Percentiles rank a stretch among this genome's conserved stretches.
Conservation (phyloP, 192 early-diverging fungal species). For the Physocladia obscura region DNA sequence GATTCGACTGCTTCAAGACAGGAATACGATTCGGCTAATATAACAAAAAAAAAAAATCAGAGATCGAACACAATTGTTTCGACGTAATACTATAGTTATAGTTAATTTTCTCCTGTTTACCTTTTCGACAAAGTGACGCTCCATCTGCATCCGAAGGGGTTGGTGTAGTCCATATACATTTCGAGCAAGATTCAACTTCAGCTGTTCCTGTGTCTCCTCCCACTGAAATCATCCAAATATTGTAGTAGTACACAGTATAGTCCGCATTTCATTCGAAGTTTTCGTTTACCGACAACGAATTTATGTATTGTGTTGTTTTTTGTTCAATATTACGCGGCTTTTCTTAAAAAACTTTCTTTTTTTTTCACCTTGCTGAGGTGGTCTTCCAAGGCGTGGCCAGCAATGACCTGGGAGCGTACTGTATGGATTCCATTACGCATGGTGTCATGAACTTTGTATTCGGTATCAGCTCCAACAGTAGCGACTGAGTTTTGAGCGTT, state of each 20-base stretch:
- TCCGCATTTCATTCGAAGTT: no score
- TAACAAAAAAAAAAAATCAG: no score
- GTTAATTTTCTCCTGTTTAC: no score
- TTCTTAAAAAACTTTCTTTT: no score
- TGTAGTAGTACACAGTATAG: no score
- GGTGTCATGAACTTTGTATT: slow-evolving; percentile 81
- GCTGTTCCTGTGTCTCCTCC: slow-evolving; percentile 78
- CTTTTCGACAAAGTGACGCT: slow-evolving; percentile 64
- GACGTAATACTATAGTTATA: no score
- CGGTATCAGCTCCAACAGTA: slow-evolving; percentile 43
- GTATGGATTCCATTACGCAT: slow-evolving; percentile 71
- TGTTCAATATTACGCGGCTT: no score
- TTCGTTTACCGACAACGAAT: no score
- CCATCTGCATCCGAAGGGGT: slow-evolving; percentile 93
- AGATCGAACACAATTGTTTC: no score
- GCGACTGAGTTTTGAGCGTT: slow-evolving; percentile 6
- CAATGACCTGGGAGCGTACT: slow-evolving; percentile 61
- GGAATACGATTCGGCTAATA: slow-evolving; percentile 45
- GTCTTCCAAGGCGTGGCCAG: slow-evolving; percentile 78
- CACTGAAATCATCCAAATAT: no score
- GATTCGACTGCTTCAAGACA: slow-evolving; percentile 60
- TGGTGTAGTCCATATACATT: slow-evolving; percentile 83
- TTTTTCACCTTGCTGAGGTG: slow-evolving; percentile 71
- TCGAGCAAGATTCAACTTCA: slow-evolving; percentile 79
- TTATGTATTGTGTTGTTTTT: no score